Evolutionary conservation across 805 yeast species (phyloP), one percentile per base, ranked within the genome.

Genomic region (Pichia membranifaciens): DNA sequence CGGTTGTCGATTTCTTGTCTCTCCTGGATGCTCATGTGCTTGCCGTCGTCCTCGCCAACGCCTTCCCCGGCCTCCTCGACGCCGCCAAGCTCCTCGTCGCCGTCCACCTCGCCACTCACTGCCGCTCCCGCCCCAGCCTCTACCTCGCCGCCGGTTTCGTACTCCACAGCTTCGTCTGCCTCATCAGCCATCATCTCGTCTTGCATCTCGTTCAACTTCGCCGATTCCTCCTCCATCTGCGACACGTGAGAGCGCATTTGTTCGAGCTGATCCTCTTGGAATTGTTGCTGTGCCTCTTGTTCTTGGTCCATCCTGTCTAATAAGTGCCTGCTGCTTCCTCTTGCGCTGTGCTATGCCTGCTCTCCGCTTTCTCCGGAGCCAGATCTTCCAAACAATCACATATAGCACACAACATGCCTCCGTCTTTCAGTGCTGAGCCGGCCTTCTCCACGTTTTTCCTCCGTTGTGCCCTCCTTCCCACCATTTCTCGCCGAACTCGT

Each of bases 1-100:
- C 89, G 75, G 4, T 84, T 72, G 61, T 87, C 96, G n/a, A 81
- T 74, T 47, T 82, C 89, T 54, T 76, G 77, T 57, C 75, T 78
- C 49, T 63, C 65, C 13, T 60, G 58, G 23, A 59, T 44, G 18
- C 43, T 37, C 35, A 48, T 25, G 41, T 44, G 51, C 18, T 48
- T 34, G 5, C 12, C 15, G 25, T 31, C 31, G 20, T 44, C 45
- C 6, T 10, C 35, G n/a, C 21, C 42, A 33, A 12, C 20, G 17
- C 20, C 28, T 3, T 22, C 40, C n/a, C 9, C 34, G 21, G n/a
- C 39, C 13, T 33, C 34, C 4, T 10, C 33, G 17, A 17, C 32
- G 7, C 20, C n/a, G n/a, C n/a, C n/a, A n/a, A n/a, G n/a, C n/a
- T n/a, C n/a, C n/a, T n/a, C n/a, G n/a, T 15, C 34, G 21, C 21